Evolutionary conservation across 2,329 filamentous ascomycete species (phyloP).

Genomic region (Colletotrichum sojae): DNA sequence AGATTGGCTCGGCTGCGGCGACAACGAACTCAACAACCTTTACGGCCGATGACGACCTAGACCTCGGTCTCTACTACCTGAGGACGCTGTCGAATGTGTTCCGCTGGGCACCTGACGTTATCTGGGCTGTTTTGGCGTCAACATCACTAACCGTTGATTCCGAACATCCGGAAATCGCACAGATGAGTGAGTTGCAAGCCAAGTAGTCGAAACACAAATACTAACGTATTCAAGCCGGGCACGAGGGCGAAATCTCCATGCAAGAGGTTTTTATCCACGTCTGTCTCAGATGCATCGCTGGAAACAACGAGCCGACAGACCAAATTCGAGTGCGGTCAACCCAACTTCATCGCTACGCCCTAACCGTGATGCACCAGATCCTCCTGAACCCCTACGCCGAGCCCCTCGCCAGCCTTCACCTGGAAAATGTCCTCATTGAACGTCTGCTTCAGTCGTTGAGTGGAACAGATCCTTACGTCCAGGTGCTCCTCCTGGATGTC

Average conservation of each 20-base stretch:
- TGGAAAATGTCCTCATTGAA: constrained; percentile 80
- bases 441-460: constrained; percentile 74
- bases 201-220: background rate
- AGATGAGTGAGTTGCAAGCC: constrained; percentile 64
- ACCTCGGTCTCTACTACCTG: constrained; percentile 84
- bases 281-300: constrained; percentile 74
- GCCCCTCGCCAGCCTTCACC: constrained; percentile 71
- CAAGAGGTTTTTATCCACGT: constrained; percentile 78
- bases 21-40: constrained; percentile 53
- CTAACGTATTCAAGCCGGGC: constrained; percentile 59
- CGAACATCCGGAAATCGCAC: constrained; percentile 58
- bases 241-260: constrained; percentile 70
- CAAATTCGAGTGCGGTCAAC: constrained; percentile 67
- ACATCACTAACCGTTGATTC: constrained; percentile 67
- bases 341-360: constrained; percentile 78
- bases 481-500: constrained; percentile 84
- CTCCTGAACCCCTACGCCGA: constrained; percentile 74
- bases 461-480: constrained; percentile 77
- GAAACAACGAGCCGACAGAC: constrained; percentile 53
- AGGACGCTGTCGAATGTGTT: constrained; percentile 82
- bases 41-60: constrained; percentile 76
- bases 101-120: constrained; percentile 75
- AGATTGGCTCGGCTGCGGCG: constrained; percentile 43
- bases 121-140: constrained; percentile 79
- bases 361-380: constrained; percentile 79